phyloP scores from a whole-genome alignment of 2,329 filamentous ascomycete genomes.

The Aspergillus phoenicis region DNA sequence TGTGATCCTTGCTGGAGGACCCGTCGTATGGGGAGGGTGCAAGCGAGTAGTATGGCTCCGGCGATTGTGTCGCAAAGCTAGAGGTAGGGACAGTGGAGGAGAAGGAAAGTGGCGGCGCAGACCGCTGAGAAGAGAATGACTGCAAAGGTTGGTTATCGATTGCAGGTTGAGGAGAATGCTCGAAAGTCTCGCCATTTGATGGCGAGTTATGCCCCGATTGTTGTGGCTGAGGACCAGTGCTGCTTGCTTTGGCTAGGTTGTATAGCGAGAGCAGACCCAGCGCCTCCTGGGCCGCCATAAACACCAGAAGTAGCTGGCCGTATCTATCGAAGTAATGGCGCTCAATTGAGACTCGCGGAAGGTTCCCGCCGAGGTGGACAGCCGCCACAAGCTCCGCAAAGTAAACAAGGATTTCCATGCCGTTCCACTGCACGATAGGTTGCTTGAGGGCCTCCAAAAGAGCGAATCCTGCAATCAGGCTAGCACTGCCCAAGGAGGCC shows the following conservation, averaged over 20 bases:
- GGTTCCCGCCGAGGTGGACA: slow-evolving; percentile 40
- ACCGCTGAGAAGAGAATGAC: slow-evolving; percentile 26
- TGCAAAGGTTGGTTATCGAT: slow-evolving; percentile 19
- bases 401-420: slow-evolving; percentile 42
- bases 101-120: slow-evolving; percentile 35
- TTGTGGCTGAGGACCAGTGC: slow-evolving; percentile 11
- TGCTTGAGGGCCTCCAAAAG: slow-evolving; percentile 42
- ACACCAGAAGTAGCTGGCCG: slow-evolving; percentile 41
- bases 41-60: slow-evolving; percentile 28
- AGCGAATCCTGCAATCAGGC: slow-evolving; percentile 44
- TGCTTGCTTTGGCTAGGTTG: slow-evolving; percentile 9
- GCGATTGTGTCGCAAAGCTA: slow-evolving; percentile 31
- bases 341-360: slow-evolving; percentile 33
- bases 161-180: slow-evolving; percentile 15
- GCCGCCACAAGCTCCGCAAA: slow-evolving; percentile 42
- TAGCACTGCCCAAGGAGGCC: slow-evolving; percentile 41
- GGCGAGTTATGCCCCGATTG: slow-evolving; percentile 10
- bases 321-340: slow-evolving; percentile 43
- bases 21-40: slow-evolving; percentile 25
- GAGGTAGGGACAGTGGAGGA: slow-evolving; percentile 29
- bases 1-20: slow-evolving; percentile 28
- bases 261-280: slow-evolving; percentile 34
- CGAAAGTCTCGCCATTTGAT: neutral
- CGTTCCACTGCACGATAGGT: slow-evolving; percentile 42
- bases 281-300: slow-evolving; percentile 45